Percentiles rank a stretch among this genome's conserved stretches.
These are phyloP conservation scores for Geranomyces michiganensis DNA, from an alignment of 192 early-diverging fungal genomes.

Conservation along the genomic window DNA sequence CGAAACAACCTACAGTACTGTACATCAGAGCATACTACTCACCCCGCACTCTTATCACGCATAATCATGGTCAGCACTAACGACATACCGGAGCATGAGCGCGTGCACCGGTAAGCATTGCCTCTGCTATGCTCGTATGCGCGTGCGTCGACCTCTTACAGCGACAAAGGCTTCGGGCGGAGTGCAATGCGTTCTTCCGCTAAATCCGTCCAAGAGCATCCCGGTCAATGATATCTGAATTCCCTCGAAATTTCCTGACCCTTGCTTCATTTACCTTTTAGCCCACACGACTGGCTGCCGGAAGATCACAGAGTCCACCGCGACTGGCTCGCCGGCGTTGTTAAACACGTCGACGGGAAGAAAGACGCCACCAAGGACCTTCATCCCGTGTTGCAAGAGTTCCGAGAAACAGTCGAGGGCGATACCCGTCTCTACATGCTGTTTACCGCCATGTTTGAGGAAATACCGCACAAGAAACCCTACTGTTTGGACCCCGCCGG, in stretches of 20 bases:
- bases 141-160: no score
- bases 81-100: slow-evolving; percentile 1
- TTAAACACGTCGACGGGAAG: slow-evolving; percentile 24
- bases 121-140: neutral
- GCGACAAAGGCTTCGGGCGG: no score
- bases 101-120: neutral
- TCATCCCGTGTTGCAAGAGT: slow-evolving; percentile 23
- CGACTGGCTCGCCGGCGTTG: slow-evolving; percentile 16
- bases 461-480: slow-evolving; percentile 21
- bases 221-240: neutral
- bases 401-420: slow-evolving; percentile 18
- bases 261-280: neutral
- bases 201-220: no score
- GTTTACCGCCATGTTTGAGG: slow-evolving; percentile 29
- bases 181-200: no score
- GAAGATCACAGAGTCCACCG: slow-evolving; percentile 27
- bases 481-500: slow-evolving; percentile 22
- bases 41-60: no score
- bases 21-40: no score
- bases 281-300: slow-evolving; percentile 21
- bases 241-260: neutral
- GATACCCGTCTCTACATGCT: slow-evolving; percentile 24
- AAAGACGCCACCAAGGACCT: neutral
- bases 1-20: no score
- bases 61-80: neutral